Conservation (phyloP, 2,329 filamentous ascomycete species). For the Pseudogymnoascus sp. region DNA sequence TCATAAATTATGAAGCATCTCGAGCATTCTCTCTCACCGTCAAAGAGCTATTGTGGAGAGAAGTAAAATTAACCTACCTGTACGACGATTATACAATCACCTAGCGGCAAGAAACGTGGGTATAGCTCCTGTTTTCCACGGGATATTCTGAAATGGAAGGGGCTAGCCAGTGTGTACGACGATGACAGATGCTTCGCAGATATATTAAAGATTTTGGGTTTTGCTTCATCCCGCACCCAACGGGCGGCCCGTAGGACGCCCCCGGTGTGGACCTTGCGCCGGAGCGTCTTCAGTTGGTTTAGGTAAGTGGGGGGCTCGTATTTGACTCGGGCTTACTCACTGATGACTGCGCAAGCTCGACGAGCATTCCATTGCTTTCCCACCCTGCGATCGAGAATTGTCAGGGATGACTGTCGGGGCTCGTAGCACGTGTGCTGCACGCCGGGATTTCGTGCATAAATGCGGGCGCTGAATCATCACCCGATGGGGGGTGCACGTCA, state of each 20-base stretch:
- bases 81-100: not conserved
- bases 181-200: not conserved
- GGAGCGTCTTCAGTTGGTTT: not conserved
- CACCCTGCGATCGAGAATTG: not conserved
- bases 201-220: slow-evolving; percentile 1
- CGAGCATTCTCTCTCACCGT: not conserved
- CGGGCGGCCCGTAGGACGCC: not conserved
- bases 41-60: not conserved
- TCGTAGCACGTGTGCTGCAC: not conserved
- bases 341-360: not conserved
- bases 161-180: not conserved
- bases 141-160: not conserved
- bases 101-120: not conserved
- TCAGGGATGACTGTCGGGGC: not conserved
- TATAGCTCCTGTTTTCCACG: not conserved
- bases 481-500: not conserved
- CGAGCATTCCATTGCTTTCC: not conserved
- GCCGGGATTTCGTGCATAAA: not conserved
- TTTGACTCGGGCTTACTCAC: not conserved
- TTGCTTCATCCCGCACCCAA: not conserved
- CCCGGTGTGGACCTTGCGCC: not conserved
- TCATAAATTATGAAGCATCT: not conserved
- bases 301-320: not conserved
- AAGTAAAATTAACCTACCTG: not conserved
- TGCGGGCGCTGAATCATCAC: not conserved